phyloP scores from a whole-genome alignment of 2,329 filamentous ascomycete genomes.

The Trichoderma afroharzianum region DNA sequence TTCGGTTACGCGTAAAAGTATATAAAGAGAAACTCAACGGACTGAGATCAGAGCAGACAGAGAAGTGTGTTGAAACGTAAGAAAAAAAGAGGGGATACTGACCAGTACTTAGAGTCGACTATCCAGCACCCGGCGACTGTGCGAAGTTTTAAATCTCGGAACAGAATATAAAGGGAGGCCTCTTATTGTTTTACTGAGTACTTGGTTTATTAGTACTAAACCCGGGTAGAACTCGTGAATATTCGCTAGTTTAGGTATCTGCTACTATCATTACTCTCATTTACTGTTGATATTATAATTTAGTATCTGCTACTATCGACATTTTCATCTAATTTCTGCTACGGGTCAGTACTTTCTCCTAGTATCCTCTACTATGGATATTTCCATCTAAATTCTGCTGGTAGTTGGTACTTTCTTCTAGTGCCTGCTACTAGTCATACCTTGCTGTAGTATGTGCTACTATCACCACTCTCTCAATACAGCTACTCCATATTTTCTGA shows the following conservation, averaged over 20 bases:
- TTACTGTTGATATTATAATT: too few species aligned
- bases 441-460: background rate
- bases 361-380: background rate
- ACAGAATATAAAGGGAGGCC: background rate
- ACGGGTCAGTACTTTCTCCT: too few species aligned
- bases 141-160: background rate
- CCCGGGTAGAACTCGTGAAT: background rate
- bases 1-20: background rate
- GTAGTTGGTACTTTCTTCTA: too few species aligned
- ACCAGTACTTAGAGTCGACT: background rate
- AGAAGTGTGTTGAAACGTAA: background rate
- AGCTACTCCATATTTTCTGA: background rate
- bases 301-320: background rate
- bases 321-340: background rate
- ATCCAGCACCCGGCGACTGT: background rate
- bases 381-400: background rate
- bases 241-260: background rate
- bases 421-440: background rate
- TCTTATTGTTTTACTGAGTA: background rate
- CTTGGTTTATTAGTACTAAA: background rate
- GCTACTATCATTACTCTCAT: background rate
- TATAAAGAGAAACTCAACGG: background rate
- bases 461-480: background rate
- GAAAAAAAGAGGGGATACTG: background rate
- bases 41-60: background rate